These are phyloP conservation scores for Rosa multiflora DNA, from an alignment of 306 rosid species.

Conservation along the genomic window DNA sequence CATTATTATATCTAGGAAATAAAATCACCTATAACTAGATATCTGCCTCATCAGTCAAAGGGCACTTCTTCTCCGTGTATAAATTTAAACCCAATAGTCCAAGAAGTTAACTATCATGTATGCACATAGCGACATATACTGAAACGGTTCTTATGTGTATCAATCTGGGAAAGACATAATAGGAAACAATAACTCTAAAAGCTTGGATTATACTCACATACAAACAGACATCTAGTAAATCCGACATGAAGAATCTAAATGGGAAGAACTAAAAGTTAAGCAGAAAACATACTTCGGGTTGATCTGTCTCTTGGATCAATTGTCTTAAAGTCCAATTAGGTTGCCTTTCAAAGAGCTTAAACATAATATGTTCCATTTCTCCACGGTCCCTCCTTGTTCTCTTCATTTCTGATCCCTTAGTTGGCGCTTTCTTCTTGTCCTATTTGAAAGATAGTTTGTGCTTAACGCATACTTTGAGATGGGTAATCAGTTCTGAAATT, in stretches of 20 bases:
- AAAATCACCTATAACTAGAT: background rate
- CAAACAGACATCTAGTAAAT: background rate
- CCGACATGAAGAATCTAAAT: background rate
- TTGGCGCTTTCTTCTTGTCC: constrained; percentile 75
- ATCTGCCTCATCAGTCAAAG: background rate
- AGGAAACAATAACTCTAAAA: background rate
- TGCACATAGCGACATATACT: background rate
- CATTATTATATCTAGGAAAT: background rate
- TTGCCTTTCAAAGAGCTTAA: constrained; percentile 79
- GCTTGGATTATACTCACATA: background rate
- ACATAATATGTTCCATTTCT: constrained; percentile 82
- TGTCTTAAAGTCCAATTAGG: constrained; percentile 75
- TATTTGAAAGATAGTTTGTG: constrained; percentile 35
- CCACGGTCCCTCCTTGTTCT: constrained; percentile 84
- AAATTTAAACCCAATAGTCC: background rate
- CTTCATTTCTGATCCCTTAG: constrained; percentile 55
- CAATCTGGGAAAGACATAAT: background rate
- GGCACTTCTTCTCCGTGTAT: background rate
- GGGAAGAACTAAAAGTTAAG: background rate
- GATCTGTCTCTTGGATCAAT: constrained; percentile 83
- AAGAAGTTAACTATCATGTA: background rate
- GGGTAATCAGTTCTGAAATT: background rate
- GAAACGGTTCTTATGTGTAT: background rate
- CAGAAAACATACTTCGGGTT: constrained; percentile 77
- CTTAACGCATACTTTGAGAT: constrained; percentile 15